phyloP scores from a whole-genome alignment of 768 basidiomycete species.

The Suillus fuscotomentosus region DNA sequence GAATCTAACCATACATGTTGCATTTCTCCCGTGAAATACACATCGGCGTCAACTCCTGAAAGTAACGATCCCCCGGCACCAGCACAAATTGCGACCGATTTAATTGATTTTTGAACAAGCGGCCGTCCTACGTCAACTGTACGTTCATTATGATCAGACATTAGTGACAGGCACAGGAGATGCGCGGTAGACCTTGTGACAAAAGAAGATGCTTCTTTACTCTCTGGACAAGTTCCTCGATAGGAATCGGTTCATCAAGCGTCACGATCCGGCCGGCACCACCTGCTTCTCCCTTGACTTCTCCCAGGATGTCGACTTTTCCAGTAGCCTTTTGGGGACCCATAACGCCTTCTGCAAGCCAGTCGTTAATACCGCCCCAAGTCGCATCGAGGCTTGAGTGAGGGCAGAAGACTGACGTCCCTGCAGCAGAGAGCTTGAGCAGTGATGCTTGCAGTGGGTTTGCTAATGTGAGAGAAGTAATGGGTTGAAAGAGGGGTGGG shows the following conservation, averaged over 20 bases:
- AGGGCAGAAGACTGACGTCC: conserved; percentile 84
- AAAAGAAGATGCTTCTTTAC: conserved; percentile 70
- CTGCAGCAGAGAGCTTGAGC: conserved; percentile 74
- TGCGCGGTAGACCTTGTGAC: conserved; percentile 44
- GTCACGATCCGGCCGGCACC: conserved; percentile 71
- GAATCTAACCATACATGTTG: conserved; percentile 57
- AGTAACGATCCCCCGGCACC: conserved; percentile 86
- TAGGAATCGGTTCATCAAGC: conserved; percentile 52
- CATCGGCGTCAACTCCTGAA: conserved; percentile 69
- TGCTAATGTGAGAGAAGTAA: conserved; percentile 73
- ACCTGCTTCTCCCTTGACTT: conserved; percentile 46
- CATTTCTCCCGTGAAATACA: conserved; percentile 94
- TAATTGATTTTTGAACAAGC: conserved; percentile 33
- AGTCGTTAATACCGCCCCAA: conserved; percentile 86
- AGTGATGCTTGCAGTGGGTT: conserved; percentile 80
- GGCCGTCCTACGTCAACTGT: conserved; percentile 70
- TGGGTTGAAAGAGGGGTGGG: conserved; percentile 76
- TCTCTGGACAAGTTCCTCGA: conserved; percentile 60
- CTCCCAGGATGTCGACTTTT: conserved; percentile 33
- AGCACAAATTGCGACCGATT: conserved; percentile 85
- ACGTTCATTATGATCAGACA: not conserved
- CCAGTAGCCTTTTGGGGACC: conserved; percentile 30
- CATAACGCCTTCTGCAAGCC: conserved; percentile 64
- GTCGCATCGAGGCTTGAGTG: conserved; percentile 89
- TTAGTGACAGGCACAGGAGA: conserved; percentile 7